Evolutionary conservation across 768 basidiomycete genomes (phyloP), one percentile per base, ranked within the genome.

Genomic region (Dacryopinax spathularia): DNA sequence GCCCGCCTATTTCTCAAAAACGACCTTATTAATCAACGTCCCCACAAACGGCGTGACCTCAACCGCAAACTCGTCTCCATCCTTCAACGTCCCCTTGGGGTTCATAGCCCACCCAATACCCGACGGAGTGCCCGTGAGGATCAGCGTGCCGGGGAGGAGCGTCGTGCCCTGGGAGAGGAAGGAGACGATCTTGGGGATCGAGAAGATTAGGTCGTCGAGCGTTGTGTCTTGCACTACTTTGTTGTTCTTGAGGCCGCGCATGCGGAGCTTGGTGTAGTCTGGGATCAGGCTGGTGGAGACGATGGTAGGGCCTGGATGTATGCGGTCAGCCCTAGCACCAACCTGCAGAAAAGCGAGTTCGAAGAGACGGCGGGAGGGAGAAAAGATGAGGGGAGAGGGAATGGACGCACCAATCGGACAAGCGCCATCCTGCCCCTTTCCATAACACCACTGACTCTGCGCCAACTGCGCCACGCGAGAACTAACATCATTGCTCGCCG

Each of bases 151-250:
- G 0, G 88, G 85, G 68, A 83, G 83, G 20, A 93, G 82, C 0
- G 90, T 91, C 9, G 89, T 91, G 2, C 84, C 88, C 70, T 91
- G 87, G 0, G 88, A 90, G 44, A 93, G 82, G 77, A 84, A 88
- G 0, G 89, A 77, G 43, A 93, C 77, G 1, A 89, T 89, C 70
- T 86, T 81, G 44, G 84, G 82, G 34, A 91, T 82, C 66, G 74
- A 83, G 77, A 92, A 94, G 63, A 94, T 87, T 69, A 91, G 87
- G 66, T 87, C 82, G 60, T 89, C 91, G 69, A 43, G 33, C 0
- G 74, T 76, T 1, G 75, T 74, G 66, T 90, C 80, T 73, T 94
- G 91, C 29, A 90, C 74, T 1, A 78, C 74, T 41, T 80, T 69
- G 7, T 82, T 86, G 70, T 93, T 94, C 43, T 90, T 72, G 1